Base-by-base conservation (phyloP, 2,329 filamentous ascomycete genomes). In the Arachnomyces sp. region DNA sequence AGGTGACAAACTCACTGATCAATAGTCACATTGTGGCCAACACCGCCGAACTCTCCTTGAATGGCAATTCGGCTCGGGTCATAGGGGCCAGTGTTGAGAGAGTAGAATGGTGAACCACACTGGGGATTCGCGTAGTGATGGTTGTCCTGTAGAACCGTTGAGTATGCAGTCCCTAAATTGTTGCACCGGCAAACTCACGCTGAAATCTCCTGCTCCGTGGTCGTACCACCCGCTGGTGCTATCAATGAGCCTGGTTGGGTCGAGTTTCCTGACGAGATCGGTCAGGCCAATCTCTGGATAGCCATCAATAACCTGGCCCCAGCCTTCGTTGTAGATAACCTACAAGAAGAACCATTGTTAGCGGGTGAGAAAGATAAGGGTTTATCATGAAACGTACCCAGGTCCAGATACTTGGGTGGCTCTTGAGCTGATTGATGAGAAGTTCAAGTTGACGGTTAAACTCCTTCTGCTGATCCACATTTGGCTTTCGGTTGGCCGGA, bases 301-400 rank as follows among this genome's bases (percentile, higher is more conserved):
- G 0, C 59, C 56, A 0, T 65, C 50, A 2, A 54, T 66, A 2
- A 74, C 59, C 51, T 84, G 81, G 2, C 77, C 80, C 81, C 81
- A 84, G 32, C 79, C 80, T 55, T 84, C 81, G 52, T 84, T 84
- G 58, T 83, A 84, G 49, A 84, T 77, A 12, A 81, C 64, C 73
- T 71, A 41, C 11, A 13, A 37, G 36, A 31, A 18, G 7, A 32
- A 38, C 33, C 14, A 28, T 34, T 8, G 29, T 9, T 11, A 14
- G n/a, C 30, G 13, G 3, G 11, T 8, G 7, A 15, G 30, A 15
- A n/a, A 16, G 34, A 8, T 9, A 39, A 11, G 30, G 14, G 7
- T 8, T 16, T 32, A 20, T 2, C 7, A 4, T 8, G 15, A 4
- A 7, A 49, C 63, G 49, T 55, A 75, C 74, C 77, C 80, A 84